Conservation (phyloP, 805 yeast genomes). For the Kazachstania psychrophila region DNA sequence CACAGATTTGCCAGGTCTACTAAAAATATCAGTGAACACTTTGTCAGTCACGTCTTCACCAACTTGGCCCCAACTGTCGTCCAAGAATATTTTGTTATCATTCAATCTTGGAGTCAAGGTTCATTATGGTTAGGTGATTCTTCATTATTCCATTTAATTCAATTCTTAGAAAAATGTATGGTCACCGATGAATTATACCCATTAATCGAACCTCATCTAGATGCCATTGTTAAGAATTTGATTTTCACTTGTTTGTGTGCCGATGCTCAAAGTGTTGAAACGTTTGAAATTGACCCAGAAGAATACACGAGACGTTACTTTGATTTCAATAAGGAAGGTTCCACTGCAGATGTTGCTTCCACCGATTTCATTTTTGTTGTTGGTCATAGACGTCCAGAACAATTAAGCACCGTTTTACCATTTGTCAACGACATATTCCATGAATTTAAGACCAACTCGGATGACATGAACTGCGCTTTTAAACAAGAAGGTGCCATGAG, state of each 20-base stretch:
- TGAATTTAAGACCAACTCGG: slow-evolving; percentile 27
- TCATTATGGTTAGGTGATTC: slow-evolving; percentile 56
- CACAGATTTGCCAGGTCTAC: slow-evolving; percentile 48
- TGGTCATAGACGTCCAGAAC: slow-evolving; percentile 44
- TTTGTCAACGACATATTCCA: slow-evolving; percentile 45
- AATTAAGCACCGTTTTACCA: slow-evolving; percentile 44
- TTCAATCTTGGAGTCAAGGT: slow-evolving; percentile 33
- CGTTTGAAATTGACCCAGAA: slow-evolving; percentile 71
- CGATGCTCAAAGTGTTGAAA: slow-evolving; percentile 51
- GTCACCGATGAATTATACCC: slow-evolving; percentile 50
- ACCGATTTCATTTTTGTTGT: slow-evolving; percentile 62
- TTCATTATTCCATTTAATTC: slow-evolving; percentile 54
- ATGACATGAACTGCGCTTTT: slow-evolving; percentile 38
- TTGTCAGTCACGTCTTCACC: slow-evolving; percentile 43
- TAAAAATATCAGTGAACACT: slow-evolving; percentile 37
- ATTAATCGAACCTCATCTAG: slow-evolving; percentile 53
- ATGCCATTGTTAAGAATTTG: slow-evolving; percentile 55
- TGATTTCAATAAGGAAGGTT: slow-evolving; percentile 52
- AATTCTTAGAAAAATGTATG: slow-evolving; percentile 56
- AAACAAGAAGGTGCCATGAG: slow-evolving; percentile 78
- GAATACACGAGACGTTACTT: slow-evolving; percentile 72
- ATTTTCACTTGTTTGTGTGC: slow-evolving; percentile 73
- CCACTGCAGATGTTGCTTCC: slow-evolving; percentile 74
- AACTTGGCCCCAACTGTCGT: slow-evolving; percentile 65
- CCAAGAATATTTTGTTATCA: slow-evolving; percentile 44